These are phyloP conservation scores for Pythium sukuiense DNA, from an alignment of 352 stramenopile species.

Conservation along the genomic window DNA sequence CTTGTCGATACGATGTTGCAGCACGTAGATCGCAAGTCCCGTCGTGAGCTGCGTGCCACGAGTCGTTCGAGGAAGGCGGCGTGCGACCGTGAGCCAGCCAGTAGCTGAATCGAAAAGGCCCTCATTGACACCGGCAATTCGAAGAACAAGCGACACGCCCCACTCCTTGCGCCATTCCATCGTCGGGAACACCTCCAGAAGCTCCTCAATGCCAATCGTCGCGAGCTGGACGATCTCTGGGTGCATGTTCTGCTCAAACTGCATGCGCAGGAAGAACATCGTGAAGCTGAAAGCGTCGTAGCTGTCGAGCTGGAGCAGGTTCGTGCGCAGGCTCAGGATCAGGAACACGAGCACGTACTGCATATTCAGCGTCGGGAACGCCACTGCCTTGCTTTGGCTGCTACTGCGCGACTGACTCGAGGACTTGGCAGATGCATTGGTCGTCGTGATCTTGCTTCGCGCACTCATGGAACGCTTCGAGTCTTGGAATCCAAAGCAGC, in stretches of 20 bases:
- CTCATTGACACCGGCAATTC: constrained; percentile 76
- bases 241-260: constrained; percentile 77
- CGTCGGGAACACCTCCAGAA: constrained; percentile 70
- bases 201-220: constrained; percentile 77
- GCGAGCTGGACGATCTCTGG: constrained; percentile 75
- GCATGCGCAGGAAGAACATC: constrained; percentile 87
- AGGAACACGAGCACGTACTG: constrained; percentile 76
- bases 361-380: constrained; percentile 83
- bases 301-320: constrained; percentile 56
- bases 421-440: constrained; percentile 9
- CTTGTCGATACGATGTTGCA: constrained; percentile 82
- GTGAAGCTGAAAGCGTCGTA: constrained; percentile 85
- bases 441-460: constrained; percentile 68
- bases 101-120: constrained; percentile 75
- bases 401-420: not conserved
- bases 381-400: constrained; percentile 23
- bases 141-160: constrained; percentile 69
- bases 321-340: constrained; percentile 68
- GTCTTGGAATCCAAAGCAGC: constrained; percentile 78
- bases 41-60: constrained; percentile 78
- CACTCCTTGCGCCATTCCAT: constrained; percentile 75
- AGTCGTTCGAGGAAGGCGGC: constrained; percentile 66
- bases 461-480: constrained; percentile 83
- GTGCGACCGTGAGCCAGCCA: constrained; percentile 73
- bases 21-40: constrained; percentile 71